Evolutionary conservation across 257 asterid species (phyloP), one percentile per base, ranked within the genome.

Genomic region (Gentiana straminea): DNA sequence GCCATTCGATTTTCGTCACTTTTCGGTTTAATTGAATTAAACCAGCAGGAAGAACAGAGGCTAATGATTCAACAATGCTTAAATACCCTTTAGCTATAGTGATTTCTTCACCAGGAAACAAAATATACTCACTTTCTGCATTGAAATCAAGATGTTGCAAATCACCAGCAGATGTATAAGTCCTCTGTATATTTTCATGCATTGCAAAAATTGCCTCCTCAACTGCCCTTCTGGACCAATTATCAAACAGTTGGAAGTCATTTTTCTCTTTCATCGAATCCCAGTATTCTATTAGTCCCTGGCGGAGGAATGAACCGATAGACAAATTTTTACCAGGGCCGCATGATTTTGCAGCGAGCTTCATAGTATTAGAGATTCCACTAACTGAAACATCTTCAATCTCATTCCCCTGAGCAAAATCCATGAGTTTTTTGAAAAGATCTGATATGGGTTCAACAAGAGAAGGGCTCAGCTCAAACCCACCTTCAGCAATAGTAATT

Each of bases 51-150:
- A 89, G 60, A 1, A 78, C 75, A n/a, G 95, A 80, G 11, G 90
- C 91, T 32, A 89, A 37, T 2, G 77, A 63, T 12, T 89, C 74
- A 49, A 86, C 45, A 13, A 86, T 78, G 49, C 81, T 71, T 9
- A 75, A 70, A 64, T 86, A 86, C 1, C 97, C 97, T 49, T 68
- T 68, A 0, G 84, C 94, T 36, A 89, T 82, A 4, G 94, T 84
- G 5, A 84, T 66, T 60, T 89, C 95, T 52, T 89, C 95, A 1
- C 97, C 97, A 3, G 88, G 90, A 13, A 77, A 89, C 81, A 81
- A 73, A 0, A 65, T 55, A 50, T 89, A 89, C 65, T 84, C 90
- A 12, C 77, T 81, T 65, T 89, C 97, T 1, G 94, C 88, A 64
- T 58, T 58, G 59, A 68, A 89, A 61, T 89, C 97, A 33, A 89